Conservation (phyloP, 2,329 filamentous ascomycete genomes). For the Trichoderma citrinoviride region DNA sequence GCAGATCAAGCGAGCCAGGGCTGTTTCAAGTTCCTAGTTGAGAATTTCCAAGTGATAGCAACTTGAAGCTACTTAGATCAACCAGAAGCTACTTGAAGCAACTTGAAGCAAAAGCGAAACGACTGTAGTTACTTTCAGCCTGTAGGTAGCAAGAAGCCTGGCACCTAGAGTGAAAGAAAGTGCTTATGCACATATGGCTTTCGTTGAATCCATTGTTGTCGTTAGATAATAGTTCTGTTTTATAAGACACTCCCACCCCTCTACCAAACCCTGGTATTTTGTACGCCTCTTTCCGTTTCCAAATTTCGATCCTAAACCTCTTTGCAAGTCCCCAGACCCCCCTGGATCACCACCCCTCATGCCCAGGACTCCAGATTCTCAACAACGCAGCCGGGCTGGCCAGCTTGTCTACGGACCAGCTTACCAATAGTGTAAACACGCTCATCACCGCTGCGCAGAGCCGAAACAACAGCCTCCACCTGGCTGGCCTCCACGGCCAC, state of each 20-base stretch:
- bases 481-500: constrained; percentile 69
- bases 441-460: constrained; percentile 63
- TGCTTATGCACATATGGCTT: too few relatives aligned
- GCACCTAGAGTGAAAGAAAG: too few relatives aligned
- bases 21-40: background rate
- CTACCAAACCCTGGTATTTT: constrained; percentile 3
- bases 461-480: constrained; percentile 57
- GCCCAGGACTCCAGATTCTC: constrained; percentile 37
- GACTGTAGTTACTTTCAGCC: too few relatives aligned
- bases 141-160: too few relatives aligned
- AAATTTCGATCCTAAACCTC: background rate
- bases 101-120: background rate
- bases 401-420: constrained; percentile 57
- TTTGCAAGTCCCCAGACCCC: too few relatives aligned
- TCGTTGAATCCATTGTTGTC: too few relatives aligned
- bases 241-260: constrained; percentile 5
- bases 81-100: too few relatives aligned
- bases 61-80: background rate
- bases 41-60: background rate
- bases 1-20: background rate
- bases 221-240: too few relatives aligned
- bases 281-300: background rate
- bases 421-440: constrained; percentile 73
- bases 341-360: background rate
- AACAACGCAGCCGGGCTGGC: constrained; percentile 35